Percentiles rank a stretch among this genome's conserved stretches.
Evolutionary conservation across 139 green algal species (phyloP).

Genomic region (Limnomonas spitsbergensis): DNA sequence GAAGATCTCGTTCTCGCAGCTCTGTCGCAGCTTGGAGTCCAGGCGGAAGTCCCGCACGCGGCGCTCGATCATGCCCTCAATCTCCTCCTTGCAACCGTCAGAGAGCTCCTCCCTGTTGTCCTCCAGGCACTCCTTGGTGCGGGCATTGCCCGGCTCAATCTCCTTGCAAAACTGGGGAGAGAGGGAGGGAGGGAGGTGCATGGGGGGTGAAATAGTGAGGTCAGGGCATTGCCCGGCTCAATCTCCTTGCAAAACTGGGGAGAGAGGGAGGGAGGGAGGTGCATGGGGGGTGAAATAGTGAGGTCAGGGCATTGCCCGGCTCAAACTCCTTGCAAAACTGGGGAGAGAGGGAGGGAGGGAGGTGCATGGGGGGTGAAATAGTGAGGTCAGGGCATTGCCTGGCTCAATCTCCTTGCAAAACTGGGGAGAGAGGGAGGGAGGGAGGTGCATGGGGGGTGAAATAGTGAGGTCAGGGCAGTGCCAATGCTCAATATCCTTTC

Average conservation of each 20-base stretch:
- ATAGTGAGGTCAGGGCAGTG: no score
- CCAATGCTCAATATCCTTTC: no score
- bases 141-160: constrained; percentile 49
- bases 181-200: no score
- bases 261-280: no score
- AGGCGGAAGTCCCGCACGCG: constrained; percentile 67
- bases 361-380: no score
- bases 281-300: no score
- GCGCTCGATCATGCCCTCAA: constrained; percentile 64
- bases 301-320: constrained; percentile 45
- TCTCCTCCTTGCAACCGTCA: constrained; percentile 36
- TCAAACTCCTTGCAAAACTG: constrained; percentile 64
- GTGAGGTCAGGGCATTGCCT: constrained; percentile 45
- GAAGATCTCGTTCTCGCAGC: constrained; percentile 52
- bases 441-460: no score
- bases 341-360: no score
- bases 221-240: constrained; percentile 41
- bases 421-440: not conserved
- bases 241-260: constrained; percentile 64
- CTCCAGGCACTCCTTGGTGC: constrained; percentile 72
- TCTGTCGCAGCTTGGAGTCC: constrained; percentile 56
- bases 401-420: constrained; percentile 66
- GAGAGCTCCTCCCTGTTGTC: constrained; percentile 51
- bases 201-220: no score
- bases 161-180: constrained; percentile 60